Base-by-base conservation (phyloP, 768 basidiomycete genomes). In the Obba rivulosa region DNA sequence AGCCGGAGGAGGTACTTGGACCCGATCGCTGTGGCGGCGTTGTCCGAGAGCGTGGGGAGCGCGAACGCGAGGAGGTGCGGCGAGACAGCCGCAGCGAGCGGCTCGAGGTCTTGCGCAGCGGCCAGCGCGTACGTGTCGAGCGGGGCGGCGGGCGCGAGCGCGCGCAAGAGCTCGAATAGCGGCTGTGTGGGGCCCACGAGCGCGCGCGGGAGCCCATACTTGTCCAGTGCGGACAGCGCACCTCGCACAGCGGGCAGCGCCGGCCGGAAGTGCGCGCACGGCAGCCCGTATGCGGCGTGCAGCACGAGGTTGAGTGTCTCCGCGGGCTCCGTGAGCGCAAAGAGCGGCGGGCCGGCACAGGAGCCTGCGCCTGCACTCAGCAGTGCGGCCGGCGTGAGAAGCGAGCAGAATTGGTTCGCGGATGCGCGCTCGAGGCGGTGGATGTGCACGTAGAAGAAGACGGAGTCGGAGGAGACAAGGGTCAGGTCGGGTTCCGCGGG, bases 381-480 rank as follows among this genome's bases (percentile, higher is more conserved):
- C 7, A 7, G 28, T 31, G 28, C 28, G 7, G 28, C 28, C 5
- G 28, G 5, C 28, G 5, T 31, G 28, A 90, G 66, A 31, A 79
- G 71, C 4, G 73, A 69, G 37, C 75, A 73, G 63, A 90, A 90
- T 5, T 63, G 66, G 52, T 88, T 91, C 22, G 70, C 65, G 10
- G 88, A 90, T 4, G 70, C 73, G 1, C 63, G 59, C 23, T 83
- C 70, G 43, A 92, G 69, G 40, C 77, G 53, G 40, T 78, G 68
- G 0, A 71, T 66, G 62, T 90, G 86, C 5, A 83, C 82, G 58
- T 91, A 91, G 73, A 92, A 92, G 65, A 88, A 87, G 36, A 92
- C 86, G 10, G 75, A 73, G 57, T 92, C 89, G 34, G 78, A 71
- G 2, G 87, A 81, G 42, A 87, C 66, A 36, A 89, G 68, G 54